A percentile compares a stretch with the other conserved stretches of the same genome.
These are phyloP conservation scores for Colletotrichum tropicale DNA, from an alignment of 2,329 filamentous ascomycete genomes.

Conservation along the genomic window DNA sequence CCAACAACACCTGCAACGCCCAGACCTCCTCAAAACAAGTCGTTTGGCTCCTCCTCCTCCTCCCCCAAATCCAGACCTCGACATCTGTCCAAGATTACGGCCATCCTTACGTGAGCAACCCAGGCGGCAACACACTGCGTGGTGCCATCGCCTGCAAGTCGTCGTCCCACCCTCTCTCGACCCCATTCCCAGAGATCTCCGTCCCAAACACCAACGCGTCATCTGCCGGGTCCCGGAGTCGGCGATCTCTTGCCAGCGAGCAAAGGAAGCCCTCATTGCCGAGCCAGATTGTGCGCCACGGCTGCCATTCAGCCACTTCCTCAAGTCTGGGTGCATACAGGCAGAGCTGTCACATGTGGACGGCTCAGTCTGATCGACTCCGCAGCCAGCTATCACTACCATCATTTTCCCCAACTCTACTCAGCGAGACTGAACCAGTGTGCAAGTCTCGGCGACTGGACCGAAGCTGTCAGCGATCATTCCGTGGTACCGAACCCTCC, in stretches of 20 bases:
- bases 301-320: neutral
- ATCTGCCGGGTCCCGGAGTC: neutral
- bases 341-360: neutral
- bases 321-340: neutral
- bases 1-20: neutral
- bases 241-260: neutral
- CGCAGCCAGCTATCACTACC: neutral
- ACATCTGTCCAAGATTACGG: neutral
- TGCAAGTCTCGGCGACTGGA: neutral
- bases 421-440: neutral
- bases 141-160: neutral
- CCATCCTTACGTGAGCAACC: neutral
- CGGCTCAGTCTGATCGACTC: slow-evolving; percentile 12
- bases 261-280: neutral
- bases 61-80: neutral
- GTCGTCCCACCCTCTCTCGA: neutral
- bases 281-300: neutral
- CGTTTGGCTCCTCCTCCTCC: neutral
- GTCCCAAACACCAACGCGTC: neutral
- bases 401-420: neutral
- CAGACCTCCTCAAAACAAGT: neutral
- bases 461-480: neutral
- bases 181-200: neutral
- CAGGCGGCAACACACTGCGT: neutral
- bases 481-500: neutral